Base-by-base conservation (phyloP, 805 yeast genomes). In the Scheffersomyces lignosus region DNA sequence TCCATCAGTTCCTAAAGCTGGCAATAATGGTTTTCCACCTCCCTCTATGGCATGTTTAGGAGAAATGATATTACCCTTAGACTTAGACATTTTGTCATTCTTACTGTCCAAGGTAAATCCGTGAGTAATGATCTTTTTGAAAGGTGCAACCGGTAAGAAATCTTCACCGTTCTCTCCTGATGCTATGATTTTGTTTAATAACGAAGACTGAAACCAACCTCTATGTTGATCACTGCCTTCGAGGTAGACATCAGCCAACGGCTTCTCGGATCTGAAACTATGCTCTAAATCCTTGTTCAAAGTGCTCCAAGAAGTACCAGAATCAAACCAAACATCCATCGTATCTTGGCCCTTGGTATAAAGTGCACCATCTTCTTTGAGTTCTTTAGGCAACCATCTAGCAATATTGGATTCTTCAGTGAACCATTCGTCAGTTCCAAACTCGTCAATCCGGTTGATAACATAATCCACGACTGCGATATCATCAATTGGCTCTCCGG, bases 201-300 rank as follows among this genome's bases (percentile, higher is more conserved):
- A 64, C 1, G 96, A 88, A 22, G 96, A 87, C 65, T 93, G 99
- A 58, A 93, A 93, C 99, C 99, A 93, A 1, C 99, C 99, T 42
- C 99, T 77, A 56, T 93, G 99, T 60, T 93, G 99, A 56, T 93
- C 99, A n/a, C 90, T 79, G 2, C 99, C 99, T 67, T 93, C 99
- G 10, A 91, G 60, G 54, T 88, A 91, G n/a, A 87, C 74, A 60
- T 90, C 95, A 0, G 95, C 83, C 29, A 58, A 43, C 4, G 62
- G 64, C n/a, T 38, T 29, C 8, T 31, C 33, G 12, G 45, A 22
- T 4, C 29, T 18, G 32, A 38, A 20, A 4, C 80, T 48, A n/a
- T 62, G 65, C 0, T 64, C 66, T 23, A 71, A 63, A 34, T 72
- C 69, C 2, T 60, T 55, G 28, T 64, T 66, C 15, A 84, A 65